Conservation (phyloP, 306 rosid genomes). For the Purshia tridentata region DNA sequence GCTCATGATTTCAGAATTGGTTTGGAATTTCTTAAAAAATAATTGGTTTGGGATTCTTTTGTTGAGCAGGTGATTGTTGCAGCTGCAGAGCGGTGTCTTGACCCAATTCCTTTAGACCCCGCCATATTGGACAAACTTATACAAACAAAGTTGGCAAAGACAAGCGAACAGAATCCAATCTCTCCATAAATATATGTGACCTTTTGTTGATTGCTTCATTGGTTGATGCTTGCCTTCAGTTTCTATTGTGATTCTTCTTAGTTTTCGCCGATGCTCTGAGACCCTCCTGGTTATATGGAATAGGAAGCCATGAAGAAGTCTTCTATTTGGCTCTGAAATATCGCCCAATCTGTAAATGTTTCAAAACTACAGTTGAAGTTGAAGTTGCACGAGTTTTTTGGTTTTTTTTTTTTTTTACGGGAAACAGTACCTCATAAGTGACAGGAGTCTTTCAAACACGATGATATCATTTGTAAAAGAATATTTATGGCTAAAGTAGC, state of each 20-base stretch:
- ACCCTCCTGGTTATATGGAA: neutral
- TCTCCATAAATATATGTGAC: slow-evolving; percentile 31
- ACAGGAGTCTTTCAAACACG: neutral
- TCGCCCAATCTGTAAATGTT: neutral
- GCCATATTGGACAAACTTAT: slow-evolving; percentile 84
- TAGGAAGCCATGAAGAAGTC: neutral
- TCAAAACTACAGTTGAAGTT: neutral
- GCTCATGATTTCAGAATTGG: neutral
- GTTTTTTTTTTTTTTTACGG: neutral
- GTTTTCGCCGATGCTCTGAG: neutral
- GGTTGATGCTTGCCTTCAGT: neutral
- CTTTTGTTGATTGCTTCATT: neutral
- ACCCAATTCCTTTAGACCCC: slow-evolving; percentile 78
- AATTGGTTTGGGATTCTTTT: slow-evolving; percentile 9
- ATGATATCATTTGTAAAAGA: neutral
- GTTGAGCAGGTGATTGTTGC: slow-evolving; percentile 79
- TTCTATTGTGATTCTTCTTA: neutral
- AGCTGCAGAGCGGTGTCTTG: slow-evolving; percentile 89
- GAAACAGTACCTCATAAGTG: neutral
- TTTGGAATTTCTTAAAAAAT: neutral
- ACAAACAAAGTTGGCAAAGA: slow-evolving; percentile 73
- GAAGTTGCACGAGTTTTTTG: neutral
- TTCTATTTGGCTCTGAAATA: neutral
- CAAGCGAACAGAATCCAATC: slow-evolving; percentile 45
- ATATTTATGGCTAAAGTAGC: neutral